Conservation (phyloP, 306 rosid species). For the Dalbergia cochinchinensis region DNA sequence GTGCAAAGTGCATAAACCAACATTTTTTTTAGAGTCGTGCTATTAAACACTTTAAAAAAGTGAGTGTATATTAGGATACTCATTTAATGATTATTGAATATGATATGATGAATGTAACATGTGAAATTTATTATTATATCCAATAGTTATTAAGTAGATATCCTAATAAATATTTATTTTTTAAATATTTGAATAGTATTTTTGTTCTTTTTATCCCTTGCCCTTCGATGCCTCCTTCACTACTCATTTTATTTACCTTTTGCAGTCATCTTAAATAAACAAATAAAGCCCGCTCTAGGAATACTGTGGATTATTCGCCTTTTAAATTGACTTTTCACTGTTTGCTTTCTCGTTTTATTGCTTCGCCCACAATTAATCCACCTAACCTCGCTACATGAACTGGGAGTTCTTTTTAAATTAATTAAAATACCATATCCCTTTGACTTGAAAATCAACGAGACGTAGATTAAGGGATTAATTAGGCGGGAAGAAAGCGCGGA, state of each 20-base stretch:
- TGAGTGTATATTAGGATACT: too few relatives aligned
- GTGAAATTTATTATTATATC: too few relatives aligned
- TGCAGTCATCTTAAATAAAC: constrained; percentile 28
- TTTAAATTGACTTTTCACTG: constrained; percentile 48
- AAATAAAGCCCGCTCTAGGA: constrained; percentile 2
- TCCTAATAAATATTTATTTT: too few relatives aligned
- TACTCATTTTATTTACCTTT: constrained; percentile 13
- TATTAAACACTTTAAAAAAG: too few relatives aligned
- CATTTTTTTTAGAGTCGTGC: constrained; percentile 18
- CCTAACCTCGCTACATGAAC: constrained; percentile 23
- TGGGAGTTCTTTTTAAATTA: constrained; percentile 3
- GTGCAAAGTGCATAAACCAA: neutral
- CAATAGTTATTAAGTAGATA: too few relatives aligned
- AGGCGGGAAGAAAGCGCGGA: constrained; percentile 24
- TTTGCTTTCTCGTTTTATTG: constrained; percentile 19
- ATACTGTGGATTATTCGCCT: constrained; percentile 16
- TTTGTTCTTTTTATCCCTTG: constrained; percentile 5
- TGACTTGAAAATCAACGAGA: constrained; percentile 39
- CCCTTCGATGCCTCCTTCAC: constrained; percentile 12
- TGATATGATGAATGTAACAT: too few relatives aligned
- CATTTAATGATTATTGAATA: too few relatives aligned
- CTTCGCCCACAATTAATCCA: constrained; percentile 51
- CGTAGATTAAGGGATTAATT: constrained; percentile 32
- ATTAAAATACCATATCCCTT: constrained; percentile 35
- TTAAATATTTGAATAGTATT: too few relatives aligned